Evolutionary conservation across 768 basidiomycete genomes (phyloP), one percentile per base, ranked within the genome.

Genomic region (Pulveroboletus sp.): DNA sequence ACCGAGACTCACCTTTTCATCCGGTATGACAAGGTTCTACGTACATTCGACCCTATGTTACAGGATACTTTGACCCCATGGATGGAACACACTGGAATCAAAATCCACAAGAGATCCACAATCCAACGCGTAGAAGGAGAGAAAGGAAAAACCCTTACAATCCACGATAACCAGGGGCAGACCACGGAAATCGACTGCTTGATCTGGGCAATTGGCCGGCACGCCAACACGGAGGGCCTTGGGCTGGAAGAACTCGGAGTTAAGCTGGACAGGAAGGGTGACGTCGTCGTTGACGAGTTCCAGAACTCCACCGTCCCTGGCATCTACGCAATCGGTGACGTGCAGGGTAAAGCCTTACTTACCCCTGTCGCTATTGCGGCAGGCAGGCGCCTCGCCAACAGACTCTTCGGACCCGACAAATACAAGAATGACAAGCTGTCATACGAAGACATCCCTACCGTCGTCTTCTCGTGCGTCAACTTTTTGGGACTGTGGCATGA

Each of bases 341-440:
- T 93, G 19, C 82, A 82, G 57, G 96, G 96, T 53, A 94, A 96
- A 69, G 89, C 83, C 36, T 75, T 95, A 27, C 76, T 99, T 51
- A 99, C 96, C 5, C 96, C 96, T 14, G 96, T 99, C 10, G 96
- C 96, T 35, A 95, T 99, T 50, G 95, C 95, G 41, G 96, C 96
- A 14, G 96, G 93, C 19, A 76, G 96, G 51, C 74, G 93, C 53
- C 73, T 97, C 32, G 78, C 87, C 46, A 98, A 98, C 71, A 76
- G 96, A 51, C 71, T 98, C 39, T 99, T 92, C 61, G 96, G 96
- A 10, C 84, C 85, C 3, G 80, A 82, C 52, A 76, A 89, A 69
- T 94, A 77, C 78, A 93, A 88, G 73, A 67, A 86, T 41, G 88
- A 95, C 61, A 93, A 95, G 68, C 76, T 97, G 49, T 77, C 75